Percentiles rank a stretch among this genome's conserved stretches.
phyloP scores from a whole-genome alignment of 345 rosid species.

The Rhodamnia rubescens region DNA sequence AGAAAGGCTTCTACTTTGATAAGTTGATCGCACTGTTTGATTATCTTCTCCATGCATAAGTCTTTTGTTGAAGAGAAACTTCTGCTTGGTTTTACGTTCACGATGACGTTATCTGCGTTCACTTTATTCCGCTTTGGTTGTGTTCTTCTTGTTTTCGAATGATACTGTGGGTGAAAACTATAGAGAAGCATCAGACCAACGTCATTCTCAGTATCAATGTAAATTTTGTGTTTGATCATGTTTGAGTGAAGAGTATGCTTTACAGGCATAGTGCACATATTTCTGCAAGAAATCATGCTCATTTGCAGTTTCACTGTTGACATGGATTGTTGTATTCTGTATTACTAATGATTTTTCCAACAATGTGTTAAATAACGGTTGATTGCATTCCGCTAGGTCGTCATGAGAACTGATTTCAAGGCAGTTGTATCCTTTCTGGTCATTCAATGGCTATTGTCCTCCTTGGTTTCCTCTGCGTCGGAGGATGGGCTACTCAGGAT shows the following conservation, averaged over 20 bases:
- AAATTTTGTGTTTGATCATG: background rate
- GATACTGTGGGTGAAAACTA: background rate
- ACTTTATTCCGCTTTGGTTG: background rate
- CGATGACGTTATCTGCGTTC: background rate
- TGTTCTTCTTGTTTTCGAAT: background rate
- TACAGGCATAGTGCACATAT: background rate
- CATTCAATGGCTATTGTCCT: constrained; percentile 28
- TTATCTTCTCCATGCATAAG: background rate
- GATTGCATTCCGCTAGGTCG: constrained; percentile 14
- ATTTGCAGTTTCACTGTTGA: background rate
- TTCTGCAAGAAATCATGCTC: background rate
- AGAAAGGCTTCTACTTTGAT: background rate
- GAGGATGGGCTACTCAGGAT: constrained; percentile 54
- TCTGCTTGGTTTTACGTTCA: background rate
- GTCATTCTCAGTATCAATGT: background rate
- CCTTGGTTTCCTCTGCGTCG: constrained; percentile 21
- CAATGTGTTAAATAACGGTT: background rate
- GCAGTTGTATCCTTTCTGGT: constrained; percentile 21
- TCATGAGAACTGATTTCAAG: constrained; percentile 33
- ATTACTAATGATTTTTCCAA: background rate
- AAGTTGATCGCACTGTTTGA: background rate
- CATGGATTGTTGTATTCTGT: background rate
- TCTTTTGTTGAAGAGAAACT: background rate
- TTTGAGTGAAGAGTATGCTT: background rate
- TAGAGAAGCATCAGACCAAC: background rate